These are phyloP conservation scores for Eucalyptus globulus DNA, from an alignment of 345 rosid genomes.

Conservation along the genomic window DNA sequence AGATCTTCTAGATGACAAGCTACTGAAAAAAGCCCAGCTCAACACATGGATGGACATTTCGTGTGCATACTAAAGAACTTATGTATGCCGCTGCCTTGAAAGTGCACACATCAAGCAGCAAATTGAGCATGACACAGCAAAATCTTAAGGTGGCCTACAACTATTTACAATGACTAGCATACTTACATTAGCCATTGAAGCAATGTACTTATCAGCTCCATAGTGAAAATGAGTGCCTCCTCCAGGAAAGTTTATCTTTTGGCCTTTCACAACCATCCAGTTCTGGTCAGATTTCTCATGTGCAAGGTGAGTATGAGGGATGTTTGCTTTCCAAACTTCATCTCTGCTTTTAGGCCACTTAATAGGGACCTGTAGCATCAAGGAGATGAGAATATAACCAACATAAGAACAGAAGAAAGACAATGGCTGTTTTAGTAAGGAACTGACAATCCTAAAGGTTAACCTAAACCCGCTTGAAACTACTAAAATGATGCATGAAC, in stretches of 20 bases:
- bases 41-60: not conserved
- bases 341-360: slow-evolving; percentile 99
- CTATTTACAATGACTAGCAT: not conserved
- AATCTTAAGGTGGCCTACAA: not conserved
- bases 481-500: not conserved
- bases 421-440: not conserved
- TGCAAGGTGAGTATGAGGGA: slow-evolving; percentile 99
- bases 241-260: slow-evolving; percentile 87
- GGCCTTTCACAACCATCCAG: slow-evolving; percentile 99
- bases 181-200: slow-evolving; percentile 88
- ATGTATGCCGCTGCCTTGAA: not conserved
- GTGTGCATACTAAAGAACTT: not conserved
- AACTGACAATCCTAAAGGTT: not conserved
- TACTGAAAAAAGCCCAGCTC: not conserved
- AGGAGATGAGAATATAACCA: not conserved
- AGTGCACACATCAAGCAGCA: not conserved
- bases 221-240: slow-evolving; percentile 99
- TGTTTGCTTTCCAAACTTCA: slow-evolving; percentile 97
- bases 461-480: not conserved
- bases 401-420: not conserved
- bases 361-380: slow-evolving; percentile 56
- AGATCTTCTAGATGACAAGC: not conserved
- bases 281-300: slow-evolving; percentile 98
- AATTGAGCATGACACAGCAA: not conserved
- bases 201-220: slow-evolving; percentile 96